A percentile compares a stretch with the other conserved stretches of the same genome.
phyloP scores from a whole-genome alignment of 768 basidiomycete genomes.

The Suillus hirtellus region DNA sequence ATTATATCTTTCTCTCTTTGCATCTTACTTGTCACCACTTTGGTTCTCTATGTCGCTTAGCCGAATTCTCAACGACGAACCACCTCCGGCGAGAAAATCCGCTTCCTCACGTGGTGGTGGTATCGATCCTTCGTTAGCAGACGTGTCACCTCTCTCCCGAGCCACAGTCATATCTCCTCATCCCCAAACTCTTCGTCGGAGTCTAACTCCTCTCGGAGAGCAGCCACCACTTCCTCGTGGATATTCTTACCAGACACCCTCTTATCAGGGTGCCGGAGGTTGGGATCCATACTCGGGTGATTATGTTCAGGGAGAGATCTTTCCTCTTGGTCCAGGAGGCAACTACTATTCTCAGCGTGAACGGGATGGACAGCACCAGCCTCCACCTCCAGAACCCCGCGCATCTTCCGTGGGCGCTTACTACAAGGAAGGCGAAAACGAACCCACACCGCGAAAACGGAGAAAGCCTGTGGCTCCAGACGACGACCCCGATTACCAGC shows the following conservation, averaged over 20 bases:
- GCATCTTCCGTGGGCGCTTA: slow-evolving; percentile 25
- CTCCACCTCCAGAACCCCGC: slow-evolving; percentile 21
- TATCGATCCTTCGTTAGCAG: slow-evolving; percentile 22
- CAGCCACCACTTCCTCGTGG: slow-evolving; percentile 35
- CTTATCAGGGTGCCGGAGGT: slow-evolving; percentile 40
- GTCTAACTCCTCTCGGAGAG: slow-evolving; percentile 29
- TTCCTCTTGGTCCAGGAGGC: slow-evolving; percentile 38
- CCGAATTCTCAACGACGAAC: slow-evolving; percentile 78
- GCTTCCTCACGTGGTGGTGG: slow-evolving; percentile 21
- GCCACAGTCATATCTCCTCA: slow-evolving; percentile 20
- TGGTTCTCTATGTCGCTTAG: slow-evolving; percentile 65
- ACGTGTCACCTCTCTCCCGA: slow-evolving; percentile 25
- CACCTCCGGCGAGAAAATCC: slow-evolving; percentile 40
- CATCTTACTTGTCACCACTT: slow-evolving; percentile 9
- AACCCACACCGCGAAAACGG: slow-evolving; percentile 47
- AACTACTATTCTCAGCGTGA: slow-evolving; percentile 37
- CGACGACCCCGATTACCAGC: slow-evolving; percentile 58
- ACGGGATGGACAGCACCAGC: slow-evolving; percentile 11
- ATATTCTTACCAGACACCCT: slow-evolving; percentile 38
- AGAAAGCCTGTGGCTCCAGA: slow-evolving; percentile 41
- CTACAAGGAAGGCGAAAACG: slow-evolving; percentile 33
- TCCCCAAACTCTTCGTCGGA: slow-evolving; percentile 28
- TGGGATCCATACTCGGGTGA: slow-evolving; percentile 41
- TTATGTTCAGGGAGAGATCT: slow-evolving; percentile 39
- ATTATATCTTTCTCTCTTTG: slow-evolving; percentile 13